Base-by-base conservation (phyloP, 225 moss, liverwort and hornwort species). In the Sphagnum tenellum region DNA sequence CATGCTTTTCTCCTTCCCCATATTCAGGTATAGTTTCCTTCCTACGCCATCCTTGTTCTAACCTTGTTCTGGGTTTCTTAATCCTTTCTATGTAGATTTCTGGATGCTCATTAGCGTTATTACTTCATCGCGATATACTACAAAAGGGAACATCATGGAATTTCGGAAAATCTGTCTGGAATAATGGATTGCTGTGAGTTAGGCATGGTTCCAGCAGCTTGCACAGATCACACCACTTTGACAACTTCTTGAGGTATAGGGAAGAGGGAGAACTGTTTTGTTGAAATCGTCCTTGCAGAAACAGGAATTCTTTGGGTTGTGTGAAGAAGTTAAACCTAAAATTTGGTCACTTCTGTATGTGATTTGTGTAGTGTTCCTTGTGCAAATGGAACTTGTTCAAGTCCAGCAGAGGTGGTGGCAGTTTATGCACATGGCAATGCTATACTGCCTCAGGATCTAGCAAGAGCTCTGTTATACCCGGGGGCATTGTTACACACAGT, bases 281-380 rank as follows among this genome's bases (percentile, higher is more conserved):
- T 6, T 5, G 52, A 52, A 9, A 52, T 6, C 6, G 7, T 52
- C 7, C 52, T 0, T 6, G 9, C 52, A 52, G 60, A 61, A 9
- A 8, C 46, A 44, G 44, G 4, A 11, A 4, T 10, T 29, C 10
- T 62, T 11, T 62, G 12, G 61, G 11, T 9, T 8, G 58, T 44
- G 58, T 62, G 12, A 45, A 62, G 52, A 52, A 6, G 52, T 5
- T 52, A 52, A 29, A 29, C 29, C 29, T 29, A 29, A 29, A 29
- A 29, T 29, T 29, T 29, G 29, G 29, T 56, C 3, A 45, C 3
- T 59, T 8, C 49, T 67, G 3, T 49, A 12, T 63, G 3, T 7
- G 69, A 46, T 63, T 7, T 14, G 67, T 69, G 71, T 82, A 86
- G 86, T 77, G 79, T 86, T 10, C 86, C 86, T 46, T 82, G 82